A percentile compares a stretch with the other conserved stretches of the same genome.
Conservation (phyloP, 768 basidiomycete species). For the Gloeophyllum trabeum region DNA sequence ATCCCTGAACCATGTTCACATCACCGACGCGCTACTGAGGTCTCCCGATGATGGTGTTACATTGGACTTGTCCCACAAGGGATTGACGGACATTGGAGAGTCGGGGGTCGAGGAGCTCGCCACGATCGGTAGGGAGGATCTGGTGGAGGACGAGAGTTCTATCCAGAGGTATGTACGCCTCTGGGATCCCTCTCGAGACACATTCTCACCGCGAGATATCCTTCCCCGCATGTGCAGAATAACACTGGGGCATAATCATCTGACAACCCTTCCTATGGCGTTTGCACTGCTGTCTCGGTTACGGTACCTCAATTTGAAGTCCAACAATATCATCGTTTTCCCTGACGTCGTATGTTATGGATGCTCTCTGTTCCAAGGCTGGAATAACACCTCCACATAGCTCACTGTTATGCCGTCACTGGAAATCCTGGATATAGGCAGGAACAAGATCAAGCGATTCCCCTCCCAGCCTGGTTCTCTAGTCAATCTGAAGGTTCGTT, state of each 20-base stretch:
- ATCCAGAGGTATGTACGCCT: constrained; percentile 45
- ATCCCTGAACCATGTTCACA: constrained; percentile 42
- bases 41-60: constrained; percentile 77
- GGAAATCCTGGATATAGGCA: constrained; percentile 90
- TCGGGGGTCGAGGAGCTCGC: constrained; percentile 72
- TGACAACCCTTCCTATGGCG: constrained; percentile 64
- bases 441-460: constrained; percentile 77
- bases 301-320: constrained; percentile 80
- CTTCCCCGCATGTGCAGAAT: no score
- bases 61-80: constrained; percentile 73
- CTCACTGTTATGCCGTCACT: constrained; percentile 76
- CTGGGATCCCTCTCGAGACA: no score
- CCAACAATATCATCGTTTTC: constrained; percentile 72
- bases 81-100: constrained; percentile 64
- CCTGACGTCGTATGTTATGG: constrained; percentile 86
- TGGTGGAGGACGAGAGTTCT: constrained; percentile 33
- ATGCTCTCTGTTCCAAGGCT: not conserved
- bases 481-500: constrained; percentile 52
- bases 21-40: constrained; percentile 49
- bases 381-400: constrained; percentile 24
- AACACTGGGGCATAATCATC: constrained; percentile 76
- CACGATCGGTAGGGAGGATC: constrained; percentile 36
- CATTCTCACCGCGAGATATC: no score
- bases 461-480: constrained; percentile 77
- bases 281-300: constrained; percentile 65